A percentile compares a stretch with the other conserved stretches of the same genome.
Evolutionary conservation across 2,329 filamentous ascomycete genomes (phyloP).

Genomic region (Aspergillus nomiae): DNA sequence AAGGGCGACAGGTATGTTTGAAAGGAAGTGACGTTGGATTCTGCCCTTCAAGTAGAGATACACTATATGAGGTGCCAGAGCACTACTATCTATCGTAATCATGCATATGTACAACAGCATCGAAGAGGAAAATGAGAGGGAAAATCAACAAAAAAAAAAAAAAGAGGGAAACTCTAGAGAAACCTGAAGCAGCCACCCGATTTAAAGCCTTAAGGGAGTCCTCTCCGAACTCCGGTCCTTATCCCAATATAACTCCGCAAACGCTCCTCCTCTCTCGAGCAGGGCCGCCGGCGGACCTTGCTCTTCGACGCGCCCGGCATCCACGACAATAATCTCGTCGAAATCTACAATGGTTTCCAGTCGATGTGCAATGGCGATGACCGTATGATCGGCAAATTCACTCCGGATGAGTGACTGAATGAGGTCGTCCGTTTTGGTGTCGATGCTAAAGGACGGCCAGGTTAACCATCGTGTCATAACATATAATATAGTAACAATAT

Average conservation of each 20-base stretch:
- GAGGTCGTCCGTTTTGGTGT: constrained; percentile 7
- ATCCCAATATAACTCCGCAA: background rate
- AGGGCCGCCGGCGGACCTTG: background rate
- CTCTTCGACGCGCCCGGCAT: background rate
- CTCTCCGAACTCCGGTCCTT: background rate
- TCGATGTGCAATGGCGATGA: constrained; percentile 7
- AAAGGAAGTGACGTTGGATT: background rate
- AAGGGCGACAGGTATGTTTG: background rate
- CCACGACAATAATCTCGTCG: background rate
- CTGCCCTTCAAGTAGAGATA: background rate
- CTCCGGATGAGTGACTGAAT: constrained; percentile 5
- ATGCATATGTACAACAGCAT: background rate
- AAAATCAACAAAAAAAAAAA: background rate
- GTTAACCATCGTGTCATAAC: constrained; percentile 14
- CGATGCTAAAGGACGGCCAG: constrained; percentile 2
- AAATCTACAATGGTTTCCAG: background rate
- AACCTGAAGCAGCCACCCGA: background rate
- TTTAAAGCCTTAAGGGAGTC: background rate
- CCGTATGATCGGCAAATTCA: constrained; percentile 9
- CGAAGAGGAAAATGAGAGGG: background rate
- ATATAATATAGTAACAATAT: too few species aligned
- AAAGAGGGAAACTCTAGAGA: background rate
- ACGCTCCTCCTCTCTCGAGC: background rate
- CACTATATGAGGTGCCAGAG: background rate
- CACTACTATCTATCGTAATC: background rate